Conservation (phyloP, 2,329 filamentous ascomycete species). For the Zalaria obscura region DNA sequence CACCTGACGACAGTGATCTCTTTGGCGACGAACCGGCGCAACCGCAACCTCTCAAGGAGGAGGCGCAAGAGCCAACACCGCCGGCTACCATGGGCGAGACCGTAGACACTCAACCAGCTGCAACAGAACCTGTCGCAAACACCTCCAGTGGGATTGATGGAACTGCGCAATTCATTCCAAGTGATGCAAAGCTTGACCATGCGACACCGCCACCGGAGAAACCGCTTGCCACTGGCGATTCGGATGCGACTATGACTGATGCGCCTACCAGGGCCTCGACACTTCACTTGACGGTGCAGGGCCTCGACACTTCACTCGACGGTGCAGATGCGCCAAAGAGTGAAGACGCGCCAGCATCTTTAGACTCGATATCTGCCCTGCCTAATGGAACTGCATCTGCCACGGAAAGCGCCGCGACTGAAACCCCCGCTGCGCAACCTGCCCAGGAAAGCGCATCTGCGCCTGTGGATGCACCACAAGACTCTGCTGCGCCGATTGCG, state of each 20-base stretch:
- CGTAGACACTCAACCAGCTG: constrained; percentile 3
- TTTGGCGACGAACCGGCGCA: constrained; percentile 16
- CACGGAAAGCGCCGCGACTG: not conserved
- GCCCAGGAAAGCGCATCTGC: not conserved
- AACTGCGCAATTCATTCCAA: constrained; percentile 26
- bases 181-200: constrained; percentile 25
- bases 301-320: too few relatives aligned
- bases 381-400: not conserved
- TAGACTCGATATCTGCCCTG: not conserved
- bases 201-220: constrained; percentile 27
- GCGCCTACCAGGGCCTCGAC: constrained; percentile 1
- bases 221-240: constrained; percentile 16
- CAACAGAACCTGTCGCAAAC: constrained; percentile 22
- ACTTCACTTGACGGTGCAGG: too few relatives aligned
- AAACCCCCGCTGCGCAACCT: not conserved
- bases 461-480: constrained; percentile 1
- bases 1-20: constrained; percentile 14
- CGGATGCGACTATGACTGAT: constrained; percentile 6
- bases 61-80: constrained; percentile 4
- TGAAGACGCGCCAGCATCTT: not conserved
- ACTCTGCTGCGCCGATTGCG: not conserved
- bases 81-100: constrained; percentile 1
- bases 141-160: constrained; percentile 29
- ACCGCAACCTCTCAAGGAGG: not conserved
- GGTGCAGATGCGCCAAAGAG: too few relatives aligned